A percentile compares a stretch with the other conserved stretches of the same genome.
Evolutionary conservation across 164 flowering plant species (phyloP).

Genomic region (Taxillus chinensis): DNA sequence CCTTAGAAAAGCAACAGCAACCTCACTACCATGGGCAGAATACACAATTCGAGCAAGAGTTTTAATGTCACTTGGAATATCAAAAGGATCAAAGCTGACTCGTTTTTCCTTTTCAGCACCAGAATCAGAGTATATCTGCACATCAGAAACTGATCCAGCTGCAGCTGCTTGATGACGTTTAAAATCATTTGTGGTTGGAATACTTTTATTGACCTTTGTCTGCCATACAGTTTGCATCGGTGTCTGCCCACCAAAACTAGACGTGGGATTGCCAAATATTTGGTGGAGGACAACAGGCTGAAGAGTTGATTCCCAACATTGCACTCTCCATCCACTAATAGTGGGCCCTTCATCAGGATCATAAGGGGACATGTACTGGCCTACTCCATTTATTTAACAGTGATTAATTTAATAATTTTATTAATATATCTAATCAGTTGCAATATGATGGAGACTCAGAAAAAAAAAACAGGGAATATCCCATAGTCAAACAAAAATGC

Average conservation of each 20-base stretch:
- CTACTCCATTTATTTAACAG: conserved; percentile 30
- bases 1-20: conserved; percentile 86
- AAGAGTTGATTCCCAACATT: conserved; percentile 96
- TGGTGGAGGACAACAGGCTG: conserved; percentile 95
- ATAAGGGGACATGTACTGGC: conserved; percentile 99
- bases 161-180: conserved; percentile 34
- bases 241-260: conserved; percentile 79
- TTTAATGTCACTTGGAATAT: conserved; percentile 91
- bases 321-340: conserved; percentile 98
- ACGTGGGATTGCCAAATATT: conserved; percentile 84
- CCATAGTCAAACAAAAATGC: too few species aligned
- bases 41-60: conserved; percentile 86
- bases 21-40: conserved; percentile 98
- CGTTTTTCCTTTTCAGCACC: conserved; percentile 38
- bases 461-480: too few species aligned
- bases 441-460: too few species aligned
- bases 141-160: conserved; percentile 35
- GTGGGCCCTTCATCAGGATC: conserved; percentile 99
- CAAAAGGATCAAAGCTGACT: conserved; percentile 79
- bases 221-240: conserved; percentile 99
- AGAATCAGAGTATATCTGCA: conserved; percentile 31
- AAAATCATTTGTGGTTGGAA: conserved; percentile 60
- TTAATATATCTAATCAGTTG: too few species aligned
- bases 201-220: conserved; percentile 78
- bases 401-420: neutral